phyloP scores from a whole-genome alignment of 208 protist genomes.

The Trypanosoma brucei region DNA sequence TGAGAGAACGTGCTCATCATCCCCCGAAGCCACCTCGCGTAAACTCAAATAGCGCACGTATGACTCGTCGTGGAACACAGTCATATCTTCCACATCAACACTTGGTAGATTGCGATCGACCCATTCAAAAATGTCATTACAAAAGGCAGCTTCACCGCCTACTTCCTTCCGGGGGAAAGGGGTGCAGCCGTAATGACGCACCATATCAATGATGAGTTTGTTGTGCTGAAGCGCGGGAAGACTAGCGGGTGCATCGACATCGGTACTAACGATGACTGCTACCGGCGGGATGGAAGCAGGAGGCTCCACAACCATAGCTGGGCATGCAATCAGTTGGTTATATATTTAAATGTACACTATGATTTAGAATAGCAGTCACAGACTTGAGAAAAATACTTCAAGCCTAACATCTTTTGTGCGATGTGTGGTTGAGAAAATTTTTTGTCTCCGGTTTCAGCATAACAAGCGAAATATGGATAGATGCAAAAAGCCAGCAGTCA shows the following conservation, averaged over 20 bases:
- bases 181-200: slow-evolving; percentile 37
- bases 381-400: not conserved
- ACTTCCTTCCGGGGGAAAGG: slow-evolving; percentile 16
- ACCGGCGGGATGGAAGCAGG: slow-evolving; percentile 11
- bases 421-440: not conserved
- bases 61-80: slow-evolving; percentile 27
- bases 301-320: not conserved
- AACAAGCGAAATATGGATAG: no score
- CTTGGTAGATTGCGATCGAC: slow-evolving; percentile 20
- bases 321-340: slow-evolving; percentile 1
- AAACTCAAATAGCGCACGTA: slow-evolving; percentile 40
- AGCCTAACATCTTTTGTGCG: not conserved
- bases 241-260: slow-evolving; percentile 35
- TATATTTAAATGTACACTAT: not conserved
- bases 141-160: not conserved
- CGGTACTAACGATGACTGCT: slow-evolving; percentile 29
- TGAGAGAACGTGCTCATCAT: slow-evolving; percentile 30
- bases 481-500: no score
- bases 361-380: not conserved
- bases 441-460: no score
- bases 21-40: slow-evolving; percentile 32
- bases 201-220: slow-evolving; percentile 31
- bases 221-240: slow-evolving; percentile 37
- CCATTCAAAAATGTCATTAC: slow-evolving; percentile 35
- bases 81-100: slow-evolving; percentile 37